Base-by-base conservation (phyloP, 225 moss, liverwort and hornwort species). In the Lunularia cruciata region DNA sequence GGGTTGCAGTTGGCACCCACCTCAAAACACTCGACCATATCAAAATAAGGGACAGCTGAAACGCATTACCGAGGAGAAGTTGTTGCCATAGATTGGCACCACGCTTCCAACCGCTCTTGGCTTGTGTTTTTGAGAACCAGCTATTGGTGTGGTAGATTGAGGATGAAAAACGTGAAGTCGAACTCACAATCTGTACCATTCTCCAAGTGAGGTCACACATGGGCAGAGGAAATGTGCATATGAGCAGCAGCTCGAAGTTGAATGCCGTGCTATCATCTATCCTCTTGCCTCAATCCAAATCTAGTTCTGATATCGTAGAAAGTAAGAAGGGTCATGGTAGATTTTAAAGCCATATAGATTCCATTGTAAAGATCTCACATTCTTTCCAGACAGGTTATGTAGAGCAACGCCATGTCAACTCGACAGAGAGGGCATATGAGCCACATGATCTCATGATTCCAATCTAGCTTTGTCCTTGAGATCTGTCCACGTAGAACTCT, bases 1-100 rank as follows among this genome's bases (percentile, higher is more conserved):
- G 8, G 96, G 96, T 49, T 98, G 96, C 87, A 98, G 89, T 78
- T 98, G 96, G 96, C 90, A 92, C 73, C 87, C 79, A 60, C 86
- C 90, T 14, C 89, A 83, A 65, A 86, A 72, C 34, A 37, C 59
- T n/a, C 77, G 74, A 16, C 61, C 14, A 22, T 78, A 63, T 75
- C 57, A 1, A 11, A 34, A 51, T 20, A 69, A 39, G 57, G 55
- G 27, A 55, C 38, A 42, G 43, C 25, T 32, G 27, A 56, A 39
- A 3, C 55, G 35, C 9, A 18, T 39, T 27, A 38, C 55, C 25
- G 56, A 43, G 26, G 56, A 42, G 12, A 69, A 57, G 27, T 38
- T 42, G 55, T 42, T 26, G 7, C 60, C 60, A 19, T 47, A 45
- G 25, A 30, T 43, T 22, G 35, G 28, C 26, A 67, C 12, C 48